Evolutionary conservation across 176 grass and related monocot genomes (phyloP), one percentile per base, ranked within the genome.

Genomic region (Avena eriantha): DNA sequence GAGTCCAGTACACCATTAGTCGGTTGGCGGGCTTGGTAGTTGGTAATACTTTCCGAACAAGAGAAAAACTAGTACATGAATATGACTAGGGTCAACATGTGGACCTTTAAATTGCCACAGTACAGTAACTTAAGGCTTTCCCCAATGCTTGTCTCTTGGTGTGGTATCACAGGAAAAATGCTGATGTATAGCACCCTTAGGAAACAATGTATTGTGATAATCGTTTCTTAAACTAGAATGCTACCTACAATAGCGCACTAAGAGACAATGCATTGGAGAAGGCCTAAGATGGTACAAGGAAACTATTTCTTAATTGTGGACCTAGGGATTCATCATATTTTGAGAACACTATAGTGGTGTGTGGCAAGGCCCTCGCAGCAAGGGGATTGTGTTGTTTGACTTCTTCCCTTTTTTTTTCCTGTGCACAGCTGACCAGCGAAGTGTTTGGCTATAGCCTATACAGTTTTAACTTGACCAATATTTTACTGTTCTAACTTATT

Each of bases 401-500:
- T 9, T 22, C 19, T 60, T 0, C 1, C 39, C 39, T 14, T 41
- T 47, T 43, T 39, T 26, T 24, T 22, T 57, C 0, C 7, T 5
- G 39, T 41, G 8, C 35, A 16, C 35, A 82, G 8, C 21, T 57
- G 36, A 55, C 54, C 26, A 45, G 29, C 5, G 0, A 57, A 54
- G 19, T 61, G 31, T 26, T 81, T 34, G 4, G 45, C 14, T 70
- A 21, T 43, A 36, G 7, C 45, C 6, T 69, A 45, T 43, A 16
- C 50, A 49, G 70, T 74, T 87, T 81, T 24, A 29, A 51, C 16
- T 81, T 65, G 6, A 19, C 66, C 3, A 60, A 69, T 49, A 48
- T 81, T 50, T 17, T 77, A 50, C 43, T 33, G 17, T 73, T 86
- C 29, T 85, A 63, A 91, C 18, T 76, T 77, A 14, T 77, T 76